A percentile compares a stretch with the other conserved stretches of the same genome.
Conservation (phyloP, 2,329 filamentous ascomycete genomes). For the Botrytis fabae region DNA sequence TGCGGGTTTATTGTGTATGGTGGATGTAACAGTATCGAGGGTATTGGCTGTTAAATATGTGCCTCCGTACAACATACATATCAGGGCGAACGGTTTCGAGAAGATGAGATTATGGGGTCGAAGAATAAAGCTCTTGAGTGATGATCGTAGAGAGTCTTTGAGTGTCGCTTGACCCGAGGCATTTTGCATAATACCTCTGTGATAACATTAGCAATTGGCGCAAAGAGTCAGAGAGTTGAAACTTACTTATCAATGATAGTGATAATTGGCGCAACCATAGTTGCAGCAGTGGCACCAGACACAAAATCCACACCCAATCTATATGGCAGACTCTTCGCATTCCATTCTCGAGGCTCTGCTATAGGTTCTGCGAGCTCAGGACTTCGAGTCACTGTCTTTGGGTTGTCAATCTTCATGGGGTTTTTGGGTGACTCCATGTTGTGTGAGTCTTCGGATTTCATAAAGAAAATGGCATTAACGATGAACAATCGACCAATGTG, state of each 20-base stretch:
- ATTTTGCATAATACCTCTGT: constrained; percentile 76
- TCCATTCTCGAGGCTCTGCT: constrained; percentile 54
- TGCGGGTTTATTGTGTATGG: constrained; percentile 57
- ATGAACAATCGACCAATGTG: not conserved
- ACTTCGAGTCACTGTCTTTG: constrained; percentile 19
- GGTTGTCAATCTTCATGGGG: constrained; percentile 20
- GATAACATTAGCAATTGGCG: constrained; percentile 28
- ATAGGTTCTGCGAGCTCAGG: constrained; percentile 25
- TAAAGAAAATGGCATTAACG: not conserved
- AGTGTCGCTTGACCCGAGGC: constrained; percentile 68
- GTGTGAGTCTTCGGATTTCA: constrained; percentile 4
- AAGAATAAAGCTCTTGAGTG: constrained; percentile 56
- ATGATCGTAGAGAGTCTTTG: constrained; percentile 57
- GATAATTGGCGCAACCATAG: constrained; percentile 78
- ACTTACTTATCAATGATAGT: constrained; percentile 81
- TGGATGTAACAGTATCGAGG: constrained; percentile 77
- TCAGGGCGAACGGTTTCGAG: constrained; percentile 67
- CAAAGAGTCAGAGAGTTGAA: not conserved
- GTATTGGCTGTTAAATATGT: constrained; percentile 89
- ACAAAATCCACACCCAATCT: constrained; percentile 67
- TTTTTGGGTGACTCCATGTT: constrained; percentile 16
- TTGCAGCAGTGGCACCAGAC: constrained; percentile 70
- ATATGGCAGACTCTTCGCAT: constrained; percentile 69
- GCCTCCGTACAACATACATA: constrained; percentile 76
- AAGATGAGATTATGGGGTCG: constrained; percentile 62